These are phyloP conservation scores for Corylus americana DNA, from an alignment of 306 rosid species.

Conservation along the genomic window DNA sequence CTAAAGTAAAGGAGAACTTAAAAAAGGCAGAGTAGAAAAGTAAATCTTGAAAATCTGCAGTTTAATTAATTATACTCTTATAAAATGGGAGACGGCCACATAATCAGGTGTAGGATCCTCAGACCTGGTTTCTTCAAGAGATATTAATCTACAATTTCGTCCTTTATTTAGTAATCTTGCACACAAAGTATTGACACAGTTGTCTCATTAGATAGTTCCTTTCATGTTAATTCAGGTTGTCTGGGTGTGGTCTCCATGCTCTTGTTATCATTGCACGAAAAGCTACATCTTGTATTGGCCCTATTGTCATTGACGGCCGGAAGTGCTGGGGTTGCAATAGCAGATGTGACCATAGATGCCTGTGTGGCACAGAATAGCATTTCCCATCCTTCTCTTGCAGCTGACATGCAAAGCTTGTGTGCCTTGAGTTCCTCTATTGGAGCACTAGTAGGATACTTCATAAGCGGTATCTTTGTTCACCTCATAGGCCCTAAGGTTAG, in stretches of 20 bases:
- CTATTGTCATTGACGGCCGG: conserved; percentile 66
- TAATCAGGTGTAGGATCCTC: background rate
- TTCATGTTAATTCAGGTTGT: conserved; percentile 48
- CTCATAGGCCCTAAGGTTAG: conserved; percentile 86
- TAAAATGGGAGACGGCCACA: background rate
- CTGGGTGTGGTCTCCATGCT: conserved; percentile 70
- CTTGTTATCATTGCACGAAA: conserved; percentile 56
- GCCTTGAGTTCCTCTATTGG: conserved; percentile 87
- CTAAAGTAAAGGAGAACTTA: background rate
- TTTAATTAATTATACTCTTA: background rate
- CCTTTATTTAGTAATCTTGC: background rate
- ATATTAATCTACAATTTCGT: background rate
- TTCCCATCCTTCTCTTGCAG: conserved; percentile 67
- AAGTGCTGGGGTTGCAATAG: conserved; percentile 85
- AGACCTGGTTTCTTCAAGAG: background rate
- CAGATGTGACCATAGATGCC: conserved; percentile 97
- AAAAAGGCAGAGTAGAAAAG: background rate
- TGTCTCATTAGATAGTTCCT: conserved; percentile 20
- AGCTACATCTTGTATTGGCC: conserved; percentile 76
- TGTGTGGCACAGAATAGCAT: conserved; percentile 95
- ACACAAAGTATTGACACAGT: conserved; percentile 1
- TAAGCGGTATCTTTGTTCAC: conserved; percentile 87
- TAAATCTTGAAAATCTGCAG: background rate
- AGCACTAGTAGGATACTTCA: conserved; percentile 73
- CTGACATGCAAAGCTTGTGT: conserved; percentile 95